phyloP scores from a whole-genome alignment of 1,284 basidiomycete genomes.

The Cryptococcus sp. region DNA sequence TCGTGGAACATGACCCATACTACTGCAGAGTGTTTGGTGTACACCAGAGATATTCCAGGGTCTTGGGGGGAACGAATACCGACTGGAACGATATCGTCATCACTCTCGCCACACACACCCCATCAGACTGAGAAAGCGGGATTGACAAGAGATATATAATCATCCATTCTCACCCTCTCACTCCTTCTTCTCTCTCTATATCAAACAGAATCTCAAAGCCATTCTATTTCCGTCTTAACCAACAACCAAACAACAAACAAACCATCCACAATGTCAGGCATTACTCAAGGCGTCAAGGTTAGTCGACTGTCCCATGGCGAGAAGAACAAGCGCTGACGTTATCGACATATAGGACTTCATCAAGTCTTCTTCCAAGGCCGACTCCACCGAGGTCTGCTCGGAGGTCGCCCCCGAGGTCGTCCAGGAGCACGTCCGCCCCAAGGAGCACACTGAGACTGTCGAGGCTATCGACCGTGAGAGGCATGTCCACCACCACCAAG shows the following conservation, averaged over 20 bases:
- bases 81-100: slow-evolving; percentile 1
- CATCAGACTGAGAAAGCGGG: not conserved
- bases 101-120: not conserved
- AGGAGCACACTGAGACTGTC: slow-evolving; percentile 44
- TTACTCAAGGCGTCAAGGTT: slow-evolving; percentile 40
- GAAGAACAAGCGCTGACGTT: not conserved
- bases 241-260: slow-evolving; percentile 14
- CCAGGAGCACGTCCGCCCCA: slow-evolving; percentile 44
- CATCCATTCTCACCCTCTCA: not conserved
- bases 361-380: slow-evolving; percentile 34
- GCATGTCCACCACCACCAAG: slow-evolving; percentile 49
- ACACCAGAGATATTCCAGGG: not conserved
- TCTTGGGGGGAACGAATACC: too few species aligned
- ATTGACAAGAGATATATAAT: slow-evolving; percentile 6
- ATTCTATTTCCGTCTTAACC: slow-evolving; percentile 5
- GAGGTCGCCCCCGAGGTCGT: slow-evolving; percentile 48
- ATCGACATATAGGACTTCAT: slow-evolving; percentile 11
- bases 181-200: slow-evolving; percentile 11
- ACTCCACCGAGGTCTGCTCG: slow-evolving; percentile 50
- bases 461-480: slow-evolving; percentile 51
- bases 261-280: slow-evolving; percentile 29
- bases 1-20: too few species aligned
- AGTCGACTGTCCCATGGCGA: slow-evolving; percentile 15
- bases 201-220: slow-evolving; percentile 4
- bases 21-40: too few species aligned